Base-by-base conservation (phyloP, 495 filamentous ascomycete species). In the Aspergillus steynii region DNA sequence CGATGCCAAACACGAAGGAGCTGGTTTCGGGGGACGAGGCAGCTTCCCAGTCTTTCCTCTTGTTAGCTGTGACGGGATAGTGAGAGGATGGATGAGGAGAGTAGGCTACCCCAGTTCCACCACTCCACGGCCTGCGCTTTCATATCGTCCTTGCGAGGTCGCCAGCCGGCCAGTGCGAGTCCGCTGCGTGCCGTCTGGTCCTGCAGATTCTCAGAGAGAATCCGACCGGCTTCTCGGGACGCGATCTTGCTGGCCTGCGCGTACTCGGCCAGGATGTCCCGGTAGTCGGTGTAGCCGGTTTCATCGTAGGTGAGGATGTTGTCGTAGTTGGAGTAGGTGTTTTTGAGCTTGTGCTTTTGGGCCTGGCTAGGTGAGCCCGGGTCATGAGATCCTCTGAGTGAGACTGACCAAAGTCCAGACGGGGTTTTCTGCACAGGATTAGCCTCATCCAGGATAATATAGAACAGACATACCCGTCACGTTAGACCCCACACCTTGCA, bases 151-250 rank as follows among this genome's bases (percentile, higher is more conserved):
- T 78, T 77, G 29, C 68, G 68, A 0, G 89, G 87, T 55, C 82
- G 84, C 87, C 88, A 93, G 5, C 83, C 88, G 3, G 82, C 83
- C 32, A 89, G 63, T 3, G 76, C 82, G 27, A 90, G 67, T 0
- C 82, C 89, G 5, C 84, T 78, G 47, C 87, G 83, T 47, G 82
- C 75, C 54, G 82, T 89, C 26, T 80, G 72, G 68, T 91, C 89
- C 62, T 89, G 86, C 32, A 87, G 69, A 64, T 88, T 88, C 5
- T 85, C 65, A 12, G 69, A 80, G 12, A 90, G 69, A 26, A 88
- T 81, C 31, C 77, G 68, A 14, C 88, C 86, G 54, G 86, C 83
- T 62, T 85, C 78, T 64, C 83, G 71, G 71, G 84, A 81, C 15
- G 81, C 72, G 2, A 63, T 74, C 1, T 74, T 47, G 59, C 83